These are phyloP conservation scores for Camellia oleifera DNA, from an alignment of 179 eudicot species.

Conservation along the genomic window DNA sequence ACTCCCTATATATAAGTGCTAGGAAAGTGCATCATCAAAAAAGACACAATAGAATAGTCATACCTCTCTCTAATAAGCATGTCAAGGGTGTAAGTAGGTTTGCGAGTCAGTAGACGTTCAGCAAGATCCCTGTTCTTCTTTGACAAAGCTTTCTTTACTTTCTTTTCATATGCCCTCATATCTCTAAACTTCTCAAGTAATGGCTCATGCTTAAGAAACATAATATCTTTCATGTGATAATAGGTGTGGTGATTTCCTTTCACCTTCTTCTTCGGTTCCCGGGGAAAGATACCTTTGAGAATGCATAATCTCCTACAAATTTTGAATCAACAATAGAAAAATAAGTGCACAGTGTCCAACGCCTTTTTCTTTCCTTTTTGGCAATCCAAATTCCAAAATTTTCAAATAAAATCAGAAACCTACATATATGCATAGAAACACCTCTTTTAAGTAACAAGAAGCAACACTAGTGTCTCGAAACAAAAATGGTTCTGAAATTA, in stretches of 20 bases:
- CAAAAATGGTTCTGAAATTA: neutral
- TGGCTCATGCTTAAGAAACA: constrained; percentile 79
- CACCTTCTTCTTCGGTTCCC: constrained; percentile 95
- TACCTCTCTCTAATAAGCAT: constrained; percentile 84
- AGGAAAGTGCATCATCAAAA: neutral
- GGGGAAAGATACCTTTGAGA: constrained; percentile 80
- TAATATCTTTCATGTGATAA: constrained; percentile 82
- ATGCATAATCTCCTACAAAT: constrained; percentile 75
- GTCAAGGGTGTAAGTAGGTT: constrained; percentile 63
- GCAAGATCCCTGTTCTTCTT: constrained; percentile 84
- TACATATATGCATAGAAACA: neutral
- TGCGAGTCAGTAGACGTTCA: constrained; percentile 53
- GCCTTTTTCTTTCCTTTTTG: too few species aligned
- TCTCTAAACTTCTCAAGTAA: constrained; percentile 71
- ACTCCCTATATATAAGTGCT: neutral
- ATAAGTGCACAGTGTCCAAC: neutral
- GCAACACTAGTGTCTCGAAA: too few species aligned
- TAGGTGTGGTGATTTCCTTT: constrained; percentile 95
- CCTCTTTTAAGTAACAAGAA: too few species aligned
- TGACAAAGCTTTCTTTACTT: constrained; percentile 67
- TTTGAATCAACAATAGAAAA: neutral
- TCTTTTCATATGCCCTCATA: constrained; percentile 62
- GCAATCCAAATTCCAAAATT: neutral
- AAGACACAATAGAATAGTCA: constrained; percentile 2
- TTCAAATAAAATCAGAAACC: neutral